phyloP scores from a whole-genome alignment of 169 alveolate genomes.

The Eimeria necatrix region DNA sequence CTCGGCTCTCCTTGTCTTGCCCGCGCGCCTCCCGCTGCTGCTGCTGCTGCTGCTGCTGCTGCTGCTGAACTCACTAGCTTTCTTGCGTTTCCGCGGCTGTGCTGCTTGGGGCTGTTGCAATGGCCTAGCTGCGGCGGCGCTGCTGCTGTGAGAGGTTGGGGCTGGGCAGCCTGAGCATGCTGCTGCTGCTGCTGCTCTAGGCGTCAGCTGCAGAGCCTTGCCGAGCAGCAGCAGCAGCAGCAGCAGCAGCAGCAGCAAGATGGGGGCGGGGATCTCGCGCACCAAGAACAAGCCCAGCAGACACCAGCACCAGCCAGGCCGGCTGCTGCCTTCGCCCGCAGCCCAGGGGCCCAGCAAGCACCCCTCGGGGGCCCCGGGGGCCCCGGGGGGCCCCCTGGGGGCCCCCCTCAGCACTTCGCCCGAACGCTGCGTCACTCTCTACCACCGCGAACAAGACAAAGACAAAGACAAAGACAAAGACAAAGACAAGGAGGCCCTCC shows the following conservation, averaged over 20 bases:
- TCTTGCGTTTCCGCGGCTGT: too few relatives aligned
- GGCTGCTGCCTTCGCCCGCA: slow-evolving; percentile 42
- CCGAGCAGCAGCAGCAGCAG: slow-evolving; percentile 5
- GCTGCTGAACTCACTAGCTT: too few relatives aligned
- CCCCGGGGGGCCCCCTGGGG: not conserved
- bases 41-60: too few relatives aligned
- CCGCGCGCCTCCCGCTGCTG: too few relatives aligned
- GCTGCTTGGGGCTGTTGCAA: too few relatives aligned
- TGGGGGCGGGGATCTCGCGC: slow-evolving; percentile 64
- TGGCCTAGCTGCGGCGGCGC: too few relatives aligned
- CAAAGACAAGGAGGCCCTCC: slow-evolving; percentile 7
- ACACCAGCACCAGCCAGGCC: slow-evolving; percentile 62
- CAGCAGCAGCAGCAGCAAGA: not conserved
- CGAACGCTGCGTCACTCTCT: slow-evolving; percentile 55
- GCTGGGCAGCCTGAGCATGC: too few relatives aligned
- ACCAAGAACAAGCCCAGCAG: slow-evolving; percentile 33
- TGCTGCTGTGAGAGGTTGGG: too few relatives aligned
- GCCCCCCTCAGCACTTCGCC: slow-evolving; percentile 22
- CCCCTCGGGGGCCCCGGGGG: not conserved
- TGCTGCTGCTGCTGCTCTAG: too few relatives aligned
- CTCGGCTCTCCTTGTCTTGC: too few relatives aligned
- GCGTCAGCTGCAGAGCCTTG: too few relatives aligned
- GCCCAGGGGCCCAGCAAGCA: not conserved
- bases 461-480: not conserved
- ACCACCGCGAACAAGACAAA: not conserved